Evolutionary conservation across 129 eudicot species (phyloP), one percentile per base, ranked within the genome.

Genomic region (Flaveria trinervia): DNA sequence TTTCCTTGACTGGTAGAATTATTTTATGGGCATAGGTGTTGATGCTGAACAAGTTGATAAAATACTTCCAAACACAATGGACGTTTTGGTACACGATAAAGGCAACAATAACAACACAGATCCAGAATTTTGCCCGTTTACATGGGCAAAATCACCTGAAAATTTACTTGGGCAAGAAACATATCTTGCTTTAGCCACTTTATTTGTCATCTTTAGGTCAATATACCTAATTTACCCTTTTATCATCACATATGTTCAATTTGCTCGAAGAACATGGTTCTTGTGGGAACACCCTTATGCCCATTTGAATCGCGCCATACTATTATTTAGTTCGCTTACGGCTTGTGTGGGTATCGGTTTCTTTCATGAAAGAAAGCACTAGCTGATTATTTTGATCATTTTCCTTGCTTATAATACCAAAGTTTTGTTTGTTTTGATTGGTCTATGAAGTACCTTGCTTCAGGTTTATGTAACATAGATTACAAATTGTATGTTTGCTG

Each of bases 71-170:
- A 86, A 86, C 45, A 86, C 56, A 78, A 77, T 79, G 72, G 84
- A 78, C 33, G 30, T 83, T 16, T 78, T 65, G 45, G 68, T 67
- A 25, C 77, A 74, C 5, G 81, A 72, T 17, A 80, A 82, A 52
- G 70, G 39, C 43, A 18, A 73, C 30, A 66, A 56, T 65, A 78
- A 74, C 76, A 61, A 52, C 51, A 75, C n/a, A 28, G 83, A 78
- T 45, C 62, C 68, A 43, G 98, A 90, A 82, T 76, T 68, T 55
- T 92, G 98, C 68, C 98, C 98, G 44, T 92, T 92, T 70, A 73
- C 95, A 18, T 92, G 96, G 96, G 94, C 98, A 30, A 85, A 87
- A 75, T 92, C 95, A n/a, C 96, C 98, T 0, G 98, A 90, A 81
- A 90, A 90, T 69, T 36, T 90, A 73, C 81, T 92, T 55, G 80